Base-by-base conservation (phyloP, 768 basidiomycete genomes). In the Lentinula lateritia region DNA sequence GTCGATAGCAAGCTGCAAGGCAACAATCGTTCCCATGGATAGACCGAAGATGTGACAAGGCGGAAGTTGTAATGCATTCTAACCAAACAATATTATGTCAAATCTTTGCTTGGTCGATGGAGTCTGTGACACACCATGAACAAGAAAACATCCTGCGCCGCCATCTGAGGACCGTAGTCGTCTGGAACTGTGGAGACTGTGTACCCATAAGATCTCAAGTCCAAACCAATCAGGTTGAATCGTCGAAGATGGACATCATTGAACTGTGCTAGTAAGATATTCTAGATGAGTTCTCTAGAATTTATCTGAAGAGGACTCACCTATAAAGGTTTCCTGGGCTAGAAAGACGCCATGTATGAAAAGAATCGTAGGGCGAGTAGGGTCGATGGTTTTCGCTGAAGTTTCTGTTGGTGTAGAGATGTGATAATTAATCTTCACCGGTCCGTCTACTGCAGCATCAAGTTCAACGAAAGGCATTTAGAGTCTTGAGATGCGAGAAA, bases 41-140 rank as follows among this genome's bases (percentile, higher is more conserved):
- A 77, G 36, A 5, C 74, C 77, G 18, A 74, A 64, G n/a, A 77
- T 61, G 65, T 77, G 76, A 57, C 76, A 78, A 2, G 73, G 67
- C 5, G 74, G 75, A 38, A 78, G 63, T 34, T 67, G 55, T 8
- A 78, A 62, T 6, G 74, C 75, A 38, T 76, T 70, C 77, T 78
- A 50, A 28, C 28, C n/a, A 6, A 36, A 41, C 12, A 38, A 20
- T n/a, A 16, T 18, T 12, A 16, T 34, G 35, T 35, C 16, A 52
- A n/a, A 12, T 8, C 18, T 32, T 8, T 52, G 18, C 7, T 20
- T 10, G 9, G 32, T 13, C 16, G 45, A 16, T 38, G 36, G 10
- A 42, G 43, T 0, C 1, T 23, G 36, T 7, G 43, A 46, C 74
- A 43, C 61, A 73, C 76, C 74, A 78, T 76, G 62, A 78, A 72